phyloP scores from a whole-genome alignment of 257 asterid species.

The Oldenlandia corymbosa region DNA sequence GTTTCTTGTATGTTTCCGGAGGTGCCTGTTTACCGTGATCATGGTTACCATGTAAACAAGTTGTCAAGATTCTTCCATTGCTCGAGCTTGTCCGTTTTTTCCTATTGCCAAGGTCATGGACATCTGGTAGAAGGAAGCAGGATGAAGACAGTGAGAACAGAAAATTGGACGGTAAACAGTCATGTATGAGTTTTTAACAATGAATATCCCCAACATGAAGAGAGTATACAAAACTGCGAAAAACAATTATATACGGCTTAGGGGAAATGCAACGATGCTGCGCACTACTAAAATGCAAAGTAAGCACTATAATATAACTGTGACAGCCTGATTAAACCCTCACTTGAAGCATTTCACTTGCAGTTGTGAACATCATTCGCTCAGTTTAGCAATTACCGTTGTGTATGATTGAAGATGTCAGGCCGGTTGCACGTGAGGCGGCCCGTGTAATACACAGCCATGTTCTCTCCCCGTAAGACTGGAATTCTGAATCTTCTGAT shows the following conservation, averaged over 20 bases:
- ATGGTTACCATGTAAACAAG: slow-evolving; percentile 4
- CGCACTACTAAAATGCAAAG: neutral
- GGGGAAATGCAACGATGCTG: neutral
- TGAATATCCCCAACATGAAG: neutral
- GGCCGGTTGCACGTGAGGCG: slow-evolving; percentile 25
- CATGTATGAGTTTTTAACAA: too few species aligned
- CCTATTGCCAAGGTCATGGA: slow-evolving; percentile 15
- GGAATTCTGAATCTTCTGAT: slow-evolving; percentile 54
- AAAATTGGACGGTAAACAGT: too few species aligned
- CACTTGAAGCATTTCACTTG: neutral
- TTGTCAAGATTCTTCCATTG: slow-evolving; percentile 15
- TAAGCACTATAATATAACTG: neutral
- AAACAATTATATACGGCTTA: neutral
- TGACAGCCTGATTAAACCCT: neutral
- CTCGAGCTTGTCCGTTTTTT: slow-evolving; percentile 19
- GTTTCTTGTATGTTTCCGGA: slow-evolving; percentile 28
- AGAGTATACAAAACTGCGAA: neutral
- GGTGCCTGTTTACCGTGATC: slow-evolving; percentile 20
- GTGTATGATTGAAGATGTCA: slow-evolving; percentile 25
- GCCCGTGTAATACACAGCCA: slow-evolving; percentile 73
- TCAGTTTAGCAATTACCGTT: slow-evolving; percentile 29
- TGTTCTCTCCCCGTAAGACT: slow-evolving; percentile 51
- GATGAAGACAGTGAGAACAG: too few species aligned
- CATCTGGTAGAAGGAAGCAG: slow-evolving; percentile 25
- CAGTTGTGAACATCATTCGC: neutral